A percentile compares a stretch with the other conserved stretches of the same genome.
phyloP scores from a whole-genome alignment of 1,139 yeast genomes.

The Kurtzmaniella quercitrusa region DNA sequence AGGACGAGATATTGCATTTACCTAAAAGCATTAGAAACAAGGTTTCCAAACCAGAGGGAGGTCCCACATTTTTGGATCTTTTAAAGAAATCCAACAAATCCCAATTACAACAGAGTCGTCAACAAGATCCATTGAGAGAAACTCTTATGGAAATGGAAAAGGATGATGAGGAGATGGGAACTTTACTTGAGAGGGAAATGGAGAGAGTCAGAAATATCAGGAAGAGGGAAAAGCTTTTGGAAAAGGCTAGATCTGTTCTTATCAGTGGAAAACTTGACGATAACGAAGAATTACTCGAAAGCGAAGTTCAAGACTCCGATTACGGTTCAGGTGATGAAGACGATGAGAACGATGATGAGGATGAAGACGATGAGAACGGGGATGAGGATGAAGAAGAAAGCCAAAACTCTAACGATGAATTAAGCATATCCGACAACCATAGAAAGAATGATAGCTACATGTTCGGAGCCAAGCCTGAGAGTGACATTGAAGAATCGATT shows the following conservation, averaged over 20 bases:
- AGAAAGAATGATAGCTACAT: slow-evolving; percentile 33
- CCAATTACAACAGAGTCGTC: slow-evolving; percentile 27
- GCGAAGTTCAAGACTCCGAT: slow-evolving; percentile 22
- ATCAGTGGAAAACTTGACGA: slow-evolving; percentile 14
- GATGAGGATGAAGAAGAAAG: slow-evolving; percentile 15
- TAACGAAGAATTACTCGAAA: slow-evolving; percentile 16
- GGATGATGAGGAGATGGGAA: slow-evolving; percentile 42
- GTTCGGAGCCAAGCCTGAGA: slow-evolving; percentile 25
- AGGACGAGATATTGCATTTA: slow-evolving; percentile 7
- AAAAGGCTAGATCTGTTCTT: slow-evolving; percentile 34
- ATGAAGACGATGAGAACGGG: slow-evolving; percentile 16
- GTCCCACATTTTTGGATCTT: slow-evolving; percentile 17
- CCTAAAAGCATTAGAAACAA: slow-evolving; percentile 12
- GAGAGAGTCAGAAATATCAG: slow-evolving; percentile 49
- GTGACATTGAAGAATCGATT: slow-evolving; percentile 16
- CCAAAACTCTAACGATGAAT: slow-evolving; percentile 11
- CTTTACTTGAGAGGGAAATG: slow-evolving; percentile 61
- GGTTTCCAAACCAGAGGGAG: slow-evolving; percentile 8
- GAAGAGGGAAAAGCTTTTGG: slow-evolving; percentile 44
- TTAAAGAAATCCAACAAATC: slow-evolving; percentile 34
- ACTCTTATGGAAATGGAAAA: slow-evolving; percentile 33
- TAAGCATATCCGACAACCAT: slow-evolving; percentile 14
- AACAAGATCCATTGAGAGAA: slow-evolving; percentile 24
- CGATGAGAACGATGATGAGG: slow-evolving; percentile 16
- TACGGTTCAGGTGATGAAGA: slow-evolving; percentile 21